A percentile compares a stretch with the other conserved stretches of the same genome.
phyloP scores from a whole-genome alignment of 805 yeast species.

The Kodamaea restingae region DNA sequence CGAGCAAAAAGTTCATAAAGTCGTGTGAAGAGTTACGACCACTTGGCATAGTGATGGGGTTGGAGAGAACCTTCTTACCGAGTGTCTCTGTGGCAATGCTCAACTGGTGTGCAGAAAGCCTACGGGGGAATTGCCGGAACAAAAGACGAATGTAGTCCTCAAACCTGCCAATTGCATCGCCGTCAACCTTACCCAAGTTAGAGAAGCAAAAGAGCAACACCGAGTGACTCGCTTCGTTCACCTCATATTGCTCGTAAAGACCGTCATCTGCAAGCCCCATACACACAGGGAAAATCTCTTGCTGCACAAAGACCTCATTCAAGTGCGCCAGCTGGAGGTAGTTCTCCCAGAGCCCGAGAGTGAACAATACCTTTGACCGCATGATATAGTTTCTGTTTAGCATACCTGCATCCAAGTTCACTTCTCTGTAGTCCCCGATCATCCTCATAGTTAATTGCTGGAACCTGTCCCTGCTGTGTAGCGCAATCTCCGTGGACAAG shows the following conservation, averaged over 20 bases:
- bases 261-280: conserved; percentile 27
- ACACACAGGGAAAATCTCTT: conserved; percentile 28
- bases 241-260: conserved; percentile 17
- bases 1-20: conserved; percentile 41
- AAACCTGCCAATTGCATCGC: conserved; percentile 17
- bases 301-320: conserved; percentile 17
- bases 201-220: conserved; percentile 41
- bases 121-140: conserved; percentile 52
- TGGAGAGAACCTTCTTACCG: conserved; percentile 38
- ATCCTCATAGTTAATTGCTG: conserved; percentile 23
- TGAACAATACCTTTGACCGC: conserved; percentile 41
- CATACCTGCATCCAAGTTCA: conserved; percentile 24
- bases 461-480: conserved; percentile 15
- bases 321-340: conserved; percentile 29
- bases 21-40: conserved; percentile 12
- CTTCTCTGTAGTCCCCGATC: conserved; percentile 32
- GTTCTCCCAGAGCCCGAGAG: conserved; percentile 46
- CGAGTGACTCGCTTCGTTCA: conserved; percentile 64
- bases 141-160: conserved; percentile 44
- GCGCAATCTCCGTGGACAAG: conserved; percentile 41
- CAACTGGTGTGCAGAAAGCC: conserved; percentile 52
- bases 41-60: conserved; percentile 15
- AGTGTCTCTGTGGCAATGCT: conserved; percentile 54
- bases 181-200: conserved; percentile 15
- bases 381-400: conserved; percentile 25